Evolutionary conservation across 2,329 filamentous ascomycete species (phyloP).

Genomic region (Colletotrichum scovillei): DNA sequence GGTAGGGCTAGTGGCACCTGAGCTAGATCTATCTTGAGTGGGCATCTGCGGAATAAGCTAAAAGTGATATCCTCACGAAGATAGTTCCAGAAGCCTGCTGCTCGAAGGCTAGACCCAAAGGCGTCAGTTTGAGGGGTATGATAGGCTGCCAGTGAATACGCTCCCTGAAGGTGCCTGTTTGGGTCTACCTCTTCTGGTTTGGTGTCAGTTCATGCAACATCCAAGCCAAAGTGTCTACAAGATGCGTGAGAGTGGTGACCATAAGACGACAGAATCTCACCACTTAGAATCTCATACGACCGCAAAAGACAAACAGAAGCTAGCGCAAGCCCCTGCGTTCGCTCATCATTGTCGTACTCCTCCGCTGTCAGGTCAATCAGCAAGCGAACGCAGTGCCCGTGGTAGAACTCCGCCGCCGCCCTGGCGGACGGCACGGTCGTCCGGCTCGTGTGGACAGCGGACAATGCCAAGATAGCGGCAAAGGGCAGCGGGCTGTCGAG

Average conservation of each 20-base stretch:
- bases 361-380: conserved; percentile 49
- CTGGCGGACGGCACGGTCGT: conserved; percentile 42
- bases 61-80: conserved; percentile 64
- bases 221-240: background rate
- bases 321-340: conserved; percentile 47
- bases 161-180: conserved; percentile 58
- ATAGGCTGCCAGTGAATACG: conserved; percentile 55
- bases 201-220: background rate
- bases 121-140: conserved; percentile 39
- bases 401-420: conserved; percentile 51
- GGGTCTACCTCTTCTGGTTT: conserved; percentile 50
- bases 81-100: conserved; percentile 62
- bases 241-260: background rate
- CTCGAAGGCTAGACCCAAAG: conserved; percentile 43
- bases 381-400: conserved; percentile 50
- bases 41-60: conserved; percentile 56
- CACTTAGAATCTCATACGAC: conserved; percentile 60
- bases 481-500: conserved; percentile 55
- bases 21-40: conserved; percentile 53
- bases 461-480: conserved; percentile 56
- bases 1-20: conserved; percentile 27
- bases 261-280: conserved; percentile 39
- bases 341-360: conserved; percentile 45
- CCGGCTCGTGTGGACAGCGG: conserved; percentile 53
- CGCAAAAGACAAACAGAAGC: conserved; percentile 59